Evolutionary conservation across 2,329 filamentous ascomycete genomes (phyloP).

Genomic region (Cladosporium velox): DNA sequence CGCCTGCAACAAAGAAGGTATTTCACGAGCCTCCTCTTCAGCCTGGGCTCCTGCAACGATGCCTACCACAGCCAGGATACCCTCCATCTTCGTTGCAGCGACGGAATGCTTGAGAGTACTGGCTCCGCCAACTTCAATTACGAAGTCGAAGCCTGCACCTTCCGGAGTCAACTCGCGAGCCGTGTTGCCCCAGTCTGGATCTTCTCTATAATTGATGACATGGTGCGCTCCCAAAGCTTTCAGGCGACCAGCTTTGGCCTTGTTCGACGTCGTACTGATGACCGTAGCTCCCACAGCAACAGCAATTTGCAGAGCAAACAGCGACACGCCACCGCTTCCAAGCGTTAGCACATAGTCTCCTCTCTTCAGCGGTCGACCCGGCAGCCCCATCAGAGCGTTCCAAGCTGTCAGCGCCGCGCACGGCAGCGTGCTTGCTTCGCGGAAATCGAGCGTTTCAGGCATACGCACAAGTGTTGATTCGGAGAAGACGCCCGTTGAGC

Average conservation of each 20-base stretch:
- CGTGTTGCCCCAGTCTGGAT: background rate
- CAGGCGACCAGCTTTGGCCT: background rate
- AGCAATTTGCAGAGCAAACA: background rate
- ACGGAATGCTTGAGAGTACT: background rate
- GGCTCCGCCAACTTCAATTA: background rate
- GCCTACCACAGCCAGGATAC: background rate
- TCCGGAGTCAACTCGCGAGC: background rate
- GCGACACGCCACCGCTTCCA: background rate
- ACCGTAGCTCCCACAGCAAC: background rate
- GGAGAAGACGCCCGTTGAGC: background rate
- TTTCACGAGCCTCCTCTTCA: background rate
- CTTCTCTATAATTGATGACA: background rate
- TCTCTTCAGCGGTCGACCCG: background rate
- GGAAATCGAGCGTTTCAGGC: background rate
- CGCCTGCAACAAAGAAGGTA: background rate
- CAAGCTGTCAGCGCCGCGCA: background rate
- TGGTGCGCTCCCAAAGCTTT: background rate
- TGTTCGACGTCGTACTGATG: background rate
- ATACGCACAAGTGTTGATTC: background rate
- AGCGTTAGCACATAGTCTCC: background rate
- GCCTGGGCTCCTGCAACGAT: background rate
- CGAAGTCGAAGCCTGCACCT: background rate
- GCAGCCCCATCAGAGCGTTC: background rate
- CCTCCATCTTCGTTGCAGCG: background rate
- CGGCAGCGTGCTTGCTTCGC: background rate